phyloP scores from a whole-genome alignment of 257 asterid species.

The Misopates orontium region DNA sequence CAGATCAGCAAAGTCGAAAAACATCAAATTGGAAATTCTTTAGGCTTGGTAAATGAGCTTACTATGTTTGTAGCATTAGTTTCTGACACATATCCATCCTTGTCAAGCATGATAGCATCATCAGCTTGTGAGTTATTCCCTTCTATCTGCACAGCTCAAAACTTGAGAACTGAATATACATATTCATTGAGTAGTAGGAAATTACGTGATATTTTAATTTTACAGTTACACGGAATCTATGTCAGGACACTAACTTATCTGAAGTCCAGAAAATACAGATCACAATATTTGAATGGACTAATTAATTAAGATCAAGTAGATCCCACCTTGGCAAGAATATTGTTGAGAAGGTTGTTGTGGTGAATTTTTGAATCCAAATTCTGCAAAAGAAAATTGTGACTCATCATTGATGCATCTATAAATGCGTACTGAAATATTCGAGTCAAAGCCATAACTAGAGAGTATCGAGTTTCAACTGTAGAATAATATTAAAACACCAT shows the following conservation, averaged over 20 bases:
- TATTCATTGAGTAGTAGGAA: background rate
- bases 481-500: too few relatives aligned
- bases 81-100: constrained; percentile 92
- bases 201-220: background rate
- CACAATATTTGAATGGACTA: background rate
- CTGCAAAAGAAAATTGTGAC: constrained; percentile 43
- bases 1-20: too few relatives aligned
- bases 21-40: too few relatives aligned
- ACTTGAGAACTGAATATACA: background rate
- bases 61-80: constrained; percentile 92
- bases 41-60: constrained; percentile 36
- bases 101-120: constrained; percentile 94
- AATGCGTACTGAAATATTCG: too few relatives aligned
- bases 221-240: too few relatives aligned
- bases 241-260: background rate
- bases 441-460: background rate
- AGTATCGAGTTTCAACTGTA: background rate
- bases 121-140: constrained; percentile 83
- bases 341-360: constrained; percentile 91
- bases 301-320: constrained; percentile 18
- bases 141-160: constrained; percentile 66
- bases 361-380: constrained; percentile 95
- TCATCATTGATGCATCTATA: constrained; percentile 6
- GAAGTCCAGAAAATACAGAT: background rate
- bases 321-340: constrained; percentile 87